Conservation (phyloP, 768 basidiomycete species). For the Paxillus ammoniavirescens region DNA sequence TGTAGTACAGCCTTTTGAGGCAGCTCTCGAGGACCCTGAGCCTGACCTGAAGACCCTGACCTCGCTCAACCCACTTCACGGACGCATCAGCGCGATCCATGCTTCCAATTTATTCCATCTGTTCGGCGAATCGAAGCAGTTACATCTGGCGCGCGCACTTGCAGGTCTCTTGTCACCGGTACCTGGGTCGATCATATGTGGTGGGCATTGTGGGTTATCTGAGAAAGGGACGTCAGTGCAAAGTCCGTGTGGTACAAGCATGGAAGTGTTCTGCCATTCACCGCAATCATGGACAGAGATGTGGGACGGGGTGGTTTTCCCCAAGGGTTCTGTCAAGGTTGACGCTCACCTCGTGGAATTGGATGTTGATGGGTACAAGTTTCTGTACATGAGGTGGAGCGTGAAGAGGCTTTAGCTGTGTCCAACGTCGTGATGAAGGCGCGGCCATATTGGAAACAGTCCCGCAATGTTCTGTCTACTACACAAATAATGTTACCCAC, state of each 20-base stretch:
- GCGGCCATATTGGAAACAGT: too few species aligned
- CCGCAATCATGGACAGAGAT: constrained; percentile 11
- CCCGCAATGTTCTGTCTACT: too few species aligned
- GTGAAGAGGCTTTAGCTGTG: too few species aligned
- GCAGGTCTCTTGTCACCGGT: constrained; percentile 19
- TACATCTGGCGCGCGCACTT: constrained; percentile 12
- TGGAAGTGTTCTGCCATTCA: constrained; percentile 10
- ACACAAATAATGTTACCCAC: too few species aligned
- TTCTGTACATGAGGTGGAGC: too few species aligned
- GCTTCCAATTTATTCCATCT: constrained; percentile 22
- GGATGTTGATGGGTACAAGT: too few species aligned
- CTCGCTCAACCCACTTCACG: constrained; percentile 44
- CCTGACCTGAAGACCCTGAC: constrained; percentile 18
- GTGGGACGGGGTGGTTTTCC: constrained; percentile 9
- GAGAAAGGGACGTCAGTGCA: constrained; percentile 5
- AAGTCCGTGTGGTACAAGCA: not conserved
- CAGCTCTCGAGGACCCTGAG: too few species aligned
- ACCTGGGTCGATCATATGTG: constrained; percentile 23
- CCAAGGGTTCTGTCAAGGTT: constrained; percentile 1
- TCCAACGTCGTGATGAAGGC: too few species aligned
- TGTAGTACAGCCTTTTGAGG: too few species aligned
- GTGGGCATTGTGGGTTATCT: constrained; percentile 11
- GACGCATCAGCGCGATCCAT: constrained; percentile 6
- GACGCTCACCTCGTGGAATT: not conserved
- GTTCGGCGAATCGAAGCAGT: constrained; percentile 19